Percentiles rank a stretch among this genome's conserved stretches.
Evolutionary conservation across 495 filamentous ascomycete species (phyloP).

Genomic region (Delitschia confertaspora): DNA sequence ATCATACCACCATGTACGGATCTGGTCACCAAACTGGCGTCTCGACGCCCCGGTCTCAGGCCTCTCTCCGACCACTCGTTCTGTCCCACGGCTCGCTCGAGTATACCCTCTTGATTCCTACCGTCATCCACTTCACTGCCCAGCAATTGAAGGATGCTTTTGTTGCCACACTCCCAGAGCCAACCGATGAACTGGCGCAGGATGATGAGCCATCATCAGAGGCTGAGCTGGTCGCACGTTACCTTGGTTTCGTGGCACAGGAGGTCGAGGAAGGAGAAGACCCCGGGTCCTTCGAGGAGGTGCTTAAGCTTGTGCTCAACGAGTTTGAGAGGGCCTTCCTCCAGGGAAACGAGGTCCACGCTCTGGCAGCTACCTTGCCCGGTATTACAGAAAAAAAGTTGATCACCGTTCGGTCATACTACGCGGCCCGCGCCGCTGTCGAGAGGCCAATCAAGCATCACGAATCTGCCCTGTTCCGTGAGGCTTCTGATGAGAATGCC

Average conservation of each 20-base stretch:
- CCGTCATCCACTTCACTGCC: conserved; percentile 88
- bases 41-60: conserved; percentile 81
- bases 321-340: conserved; percentile 95
- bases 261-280: conserved; percentile 90
- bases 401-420: conserved; percentile 78
- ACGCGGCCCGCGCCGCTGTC: conserved; percentile 72
- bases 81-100: conserved; percentile 91
- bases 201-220: conserved; percentile 96
- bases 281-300: conserved; percentile 74
- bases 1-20: conserved; percentile 87
- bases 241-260: conserved; percentile 75
- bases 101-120: conserved; percentile 87
- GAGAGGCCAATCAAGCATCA: conserved; percentile 78
- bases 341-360: conserved; percentile 91
- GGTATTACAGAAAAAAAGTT: conserved; percentile 87
- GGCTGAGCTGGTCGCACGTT: conserved; percentile 81
- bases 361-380: conserved; percentile 70
- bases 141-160: conserved; percentile 85
- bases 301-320: conserved; percentile 78
- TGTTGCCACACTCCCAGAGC: conserved; percentile 67
- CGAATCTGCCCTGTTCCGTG: conserved; percentile 85
- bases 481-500: conserved; percentile 68
- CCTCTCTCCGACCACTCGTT: conserved; percentile 79
- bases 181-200: conserved; percentile 92
- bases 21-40: conserved; percentile 86